Evolutionary conservation across 75 land plant species (phyloP), one percentile per base, ranked within the genome.

Genomic region (Cupressus sempervirens): DNA sequence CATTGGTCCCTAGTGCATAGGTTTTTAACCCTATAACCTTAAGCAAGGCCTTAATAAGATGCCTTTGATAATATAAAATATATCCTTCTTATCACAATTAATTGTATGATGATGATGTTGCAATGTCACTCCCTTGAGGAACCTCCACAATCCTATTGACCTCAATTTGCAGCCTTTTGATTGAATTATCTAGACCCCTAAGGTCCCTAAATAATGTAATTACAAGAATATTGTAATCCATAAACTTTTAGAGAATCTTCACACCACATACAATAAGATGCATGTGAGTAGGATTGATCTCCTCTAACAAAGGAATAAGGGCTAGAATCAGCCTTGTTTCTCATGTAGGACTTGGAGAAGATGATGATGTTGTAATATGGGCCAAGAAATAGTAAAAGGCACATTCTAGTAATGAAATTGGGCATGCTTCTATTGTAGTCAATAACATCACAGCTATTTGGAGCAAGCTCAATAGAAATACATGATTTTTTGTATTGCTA

Each of bases 301-400:
- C 97, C 84, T 93, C 92, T 83, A 98, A 84, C 50, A 98, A 93
- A 53, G 99, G 97, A 50, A 98, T 83, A 70, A 98, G 93, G 9
- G 98, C 93, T 13, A 99, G 93, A 87, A 98, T 95, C 90, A 98
- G 89, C 53, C 99, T 99, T 34, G 99, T 96, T 32, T 96, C 99
- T 80, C 99, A 81, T 8, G 97, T 76, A 46, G 91, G 92, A 85
- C 91, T 94, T 50, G 96, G 93, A 53, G 97, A 90, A 82, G 89
- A 89, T 46, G 99, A 95, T 50, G 99, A 96, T 18, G 97, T 94
- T 18, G 97, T 89, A 11, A 98, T 93, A 89, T 95, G 94, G 18
- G 96, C 91, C 73, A 98, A 87, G 70, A 94, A 92, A 85, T 92
- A 93, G 84, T 95, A 93, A 68, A 98, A 89, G 82, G 96, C 93